Evolutionary conservation across 345 rosid species (phyloP), one percentile per base, ranked within the genome.

Genomic region (Triadica sebifera): DNA sequence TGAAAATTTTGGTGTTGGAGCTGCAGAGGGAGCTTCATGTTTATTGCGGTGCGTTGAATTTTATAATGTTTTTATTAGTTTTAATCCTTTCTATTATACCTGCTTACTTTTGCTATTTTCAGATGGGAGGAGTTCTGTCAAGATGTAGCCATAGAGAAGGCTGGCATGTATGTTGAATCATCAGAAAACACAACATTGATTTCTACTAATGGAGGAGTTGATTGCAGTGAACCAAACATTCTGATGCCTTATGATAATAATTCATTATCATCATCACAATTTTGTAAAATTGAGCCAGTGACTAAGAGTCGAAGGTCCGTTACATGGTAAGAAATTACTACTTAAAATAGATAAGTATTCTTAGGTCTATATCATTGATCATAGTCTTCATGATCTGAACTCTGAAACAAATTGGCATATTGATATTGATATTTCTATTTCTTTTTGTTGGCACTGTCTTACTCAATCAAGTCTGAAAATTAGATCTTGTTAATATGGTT

Each of bases 41-140:
- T 87, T 90, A 77, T 81, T 92, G 76, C 89, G 98, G 98, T 94
- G 77, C 49, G 85, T 77, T 71, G 70, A 65, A 47, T 56, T 70
- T 12, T 74, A 39, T 20, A 19, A 22, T 60, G 57, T 43, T 74
- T 74, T 74, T 47, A 8, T 19, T 57, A 56, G n/a, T 76, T 75
- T 77, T 61, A 66, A 16, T 74, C 10, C 55, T 51, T 13, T 55
- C 37, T 70, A 55, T 47, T 25, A 57, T 29, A n/a, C 47, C 80
- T 72, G 49, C 69, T 60, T 78, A 62, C n/a, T 22, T 73, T 29
- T 55, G 10, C 56, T 47, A 45, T 84, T 74, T 79, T 80, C 81
- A 94, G 99, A 47, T 94, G 98, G 98, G 88, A 89, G 79, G 94
- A 89, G 19, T 94, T 89, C 75, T 89, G 93, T 79, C 80, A 81